phyloP scores from a whole-genome alignment of 2,329 filamentous ascomycete genomes.

The Trichoderma brevicompactum region DNA sequence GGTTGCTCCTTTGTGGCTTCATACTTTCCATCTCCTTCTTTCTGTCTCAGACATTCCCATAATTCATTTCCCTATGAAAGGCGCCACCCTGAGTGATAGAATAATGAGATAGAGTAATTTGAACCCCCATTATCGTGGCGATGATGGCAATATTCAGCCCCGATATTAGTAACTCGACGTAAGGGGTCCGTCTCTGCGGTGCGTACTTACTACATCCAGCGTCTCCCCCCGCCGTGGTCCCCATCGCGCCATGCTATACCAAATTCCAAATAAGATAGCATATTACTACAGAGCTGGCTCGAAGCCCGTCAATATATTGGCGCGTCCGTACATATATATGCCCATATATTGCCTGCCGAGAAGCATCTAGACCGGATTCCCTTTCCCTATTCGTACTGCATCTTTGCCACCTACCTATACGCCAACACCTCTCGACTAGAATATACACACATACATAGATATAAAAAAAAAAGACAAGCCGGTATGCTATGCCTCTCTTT shows the following conservation, averaged over 20 bases:
- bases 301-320: background rate
- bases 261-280: conserved; percentile 12
- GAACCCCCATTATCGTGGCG: background rate
- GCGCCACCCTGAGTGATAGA: background rate
- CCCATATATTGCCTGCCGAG: conserved; percentile 8
- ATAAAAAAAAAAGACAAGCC: no score
- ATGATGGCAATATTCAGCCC: conserved; percentile 8
- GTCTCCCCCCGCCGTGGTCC: conserved; percentile 9
- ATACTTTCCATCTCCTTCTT: no score
- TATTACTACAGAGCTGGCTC: background rate
- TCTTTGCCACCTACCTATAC: background rate
- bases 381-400: background rate
- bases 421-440: background rate
- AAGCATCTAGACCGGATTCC: conserved; percentile 2
- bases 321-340: background rate
- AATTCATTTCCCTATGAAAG: no score
- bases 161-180: background rate
- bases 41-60: background rate
- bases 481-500: background rate
- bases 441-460: background rate
- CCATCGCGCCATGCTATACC: conserved; percentile 18
- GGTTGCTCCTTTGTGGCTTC: no score
- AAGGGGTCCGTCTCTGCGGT: conserved; percentile 2
- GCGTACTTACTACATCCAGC: conserved; percentile 2
- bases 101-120: conserved; percentile 7